Base-by-base conservation (phyloP, 1,284 basidiomycete species). In the Trametes sp. region DNA sequence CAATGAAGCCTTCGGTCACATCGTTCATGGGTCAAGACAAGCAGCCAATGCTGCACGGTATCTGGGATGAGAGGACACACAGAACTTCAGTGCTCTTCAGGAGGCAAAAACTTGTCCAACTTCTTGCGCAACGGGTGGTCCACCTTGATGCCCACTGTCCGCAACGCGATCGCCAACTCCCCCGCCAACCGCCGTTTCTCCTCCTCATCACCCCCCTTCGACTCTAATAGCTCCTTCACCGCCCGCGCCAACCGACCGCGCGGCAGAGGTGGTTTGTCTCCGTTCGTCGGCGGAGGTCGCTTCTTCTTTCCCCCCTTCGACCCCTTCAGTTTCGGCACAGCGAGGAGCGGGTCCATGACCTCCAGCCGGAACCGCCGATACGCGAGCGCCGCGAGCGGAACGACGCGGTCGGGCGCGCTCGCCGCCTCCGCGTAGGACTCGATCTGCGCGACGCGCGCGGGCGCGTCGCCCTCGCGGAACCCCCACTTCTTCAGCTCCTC, bases 371-470 rank as follows among this genome's bases (percentile, higher is more conserved):
- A 92, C 42, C 87, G 81, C 54, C 90, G 84, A 72, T 85, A 80
- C 48, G 88, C 90, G 45, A 91, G 78, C 38, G 89, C 82, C 19
- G 80, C 70, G 54, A 92, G 76, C 28, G 86, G 83, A 54, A 92
- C 82, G 66, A 92, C 78, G 54, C 89, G 84, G 69, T 90, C 88
- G 21, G 77, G 74, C 41, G 85, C 66, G 69, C 89, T 92, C 55
- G 88, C 89, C 5, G 90, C 88, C 76, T 92, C 89, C 23, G 88
- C 90, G 69, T 82, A 85, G 21, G 86, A 82, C 73, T 92, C 89
- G 28, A 88, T 87, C 51, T 81, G 74, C 5, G 81, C 80, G 61
- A 86, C 70, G 54, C 76, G 70, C 66, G 85, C 84, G 23, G 75
- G 67, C n/a, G 82, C 70, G 19, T 78, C 85, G 29, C 81, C 84